A percentile compares a stretch with the other conserved stretches of the same genome.
Evolutionary conservation across 257 asterid genomes (phyloP).

Genomic region (Verbascum thapsus): DNA sequence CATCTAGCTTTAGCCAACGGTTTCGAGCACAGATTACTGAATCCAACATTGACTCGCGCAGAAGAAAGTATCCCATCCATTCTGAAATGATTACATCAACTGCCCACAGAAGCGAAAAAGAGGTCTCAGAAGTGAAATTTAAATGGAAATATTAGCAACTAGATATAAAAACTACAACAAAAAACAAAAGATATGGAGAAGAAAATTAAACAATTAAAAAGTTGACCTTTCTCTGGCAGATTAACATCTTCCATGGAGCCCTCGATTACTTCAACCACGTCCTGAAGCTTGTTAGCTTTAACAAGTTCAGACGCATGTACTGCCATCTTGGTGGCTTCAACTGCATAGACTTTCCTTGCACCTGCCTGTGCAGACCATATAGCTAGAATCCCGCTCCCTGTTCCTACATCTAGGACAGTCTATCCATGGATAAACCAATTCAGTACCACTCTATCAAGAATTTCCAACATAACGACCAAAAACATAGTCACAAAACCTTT

Average conservation of each 20-base stretch:
- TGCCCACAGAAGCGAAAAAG: conserved; percentile 31
- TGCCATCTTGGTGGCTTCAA: conserved; percentile 98
- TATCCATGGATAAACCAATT: conserved; percentile 49
- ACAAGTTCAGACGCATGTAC: conserved; percentile 81
- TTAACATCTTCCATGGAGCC: conserved; percentile 85
- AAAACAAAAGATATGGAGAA: neutral
- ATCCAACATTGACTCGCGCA: conserved; percentile 98
- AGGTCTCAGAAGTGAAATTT: conserved; percentile 10
- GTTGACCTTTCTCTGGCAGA: conserved; percentile 88
- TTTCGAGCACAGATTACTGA: conserved; percentile 93
- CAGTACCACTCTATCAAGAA: conserved; percentile 33
- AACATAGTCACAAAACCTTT: no score
- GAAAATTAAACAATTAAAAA: neutral
- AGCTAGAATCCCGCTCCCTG: conserved; percentile 97
- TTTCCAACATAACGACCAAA: conserved; percentile 11
- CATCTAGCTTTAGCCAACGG: conserved; percentile 86
- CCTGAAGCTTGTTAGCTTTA: conserved; percentile 67
- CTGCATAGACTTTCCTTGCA: conserved; percentile 95
- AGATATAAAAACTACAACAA: neutral
- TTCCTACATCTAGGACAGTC: conserved; percentile 95
- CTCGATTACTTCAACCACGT: conserved; percentile 87
- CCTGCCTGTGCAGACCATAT: conserved; percentile 99
- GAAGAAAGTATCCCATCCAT: conserved; percentile 99
- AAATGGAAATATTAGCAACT: neutral
- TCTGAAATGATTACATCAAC: conserved; percentile 97